A percentile compares a stretch with the other conserved stretches of the same genome.
Evolutionary conservation across 805 yeast species (phyloP).

Genomic region (Lachancea lanzarotensis): DNA sequence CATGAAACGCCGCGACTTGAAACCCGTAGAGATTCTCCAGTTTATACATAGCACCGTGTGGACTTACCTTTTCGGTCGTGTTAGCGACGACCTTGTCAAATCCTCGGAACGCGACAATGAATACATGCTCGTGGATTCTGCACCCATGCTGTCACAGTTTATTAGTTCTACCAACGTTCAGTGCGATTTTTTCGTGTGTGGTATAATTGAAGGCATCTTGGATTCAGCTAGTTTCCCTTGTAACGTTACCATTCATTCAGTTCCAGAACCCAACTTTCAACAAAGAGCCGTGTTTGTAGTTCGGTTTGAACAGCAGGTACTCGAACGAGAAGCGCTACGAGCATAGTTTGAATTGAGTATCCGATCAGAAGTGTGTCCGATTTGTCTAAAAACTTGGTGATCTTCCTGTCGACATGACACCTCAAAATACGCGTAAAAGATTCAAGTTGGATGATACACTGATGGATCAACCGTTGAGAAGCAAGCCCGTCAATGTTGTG

Average conservation of each 20-base stretch:
- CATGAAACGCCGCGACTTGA: conserved; percentile 47
- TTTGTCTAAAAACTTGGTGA: too few species aligned
- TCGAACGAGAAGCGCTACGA: conserved; percentile 47
- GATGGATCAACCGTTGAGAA: not conserved
- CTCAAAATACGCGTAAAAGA: conserved; percentile 1
- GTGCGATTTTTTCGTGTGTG: conserved; percentile 82
- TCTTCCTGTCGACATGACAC: not conserved
- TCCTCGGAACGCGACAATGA: conserved; percentile 59
- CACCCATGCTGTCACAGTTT: conserved; percentile 61
- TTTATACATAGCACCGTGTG: conserved; percentile 70
- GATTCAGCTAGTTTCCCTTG: conserved; percentile 67
- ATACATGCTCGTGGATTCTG: conserved; percentile 75
- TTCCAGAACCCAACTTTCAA: conserved; percentile 51
- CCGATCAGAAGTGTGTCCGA: too few species aligned
- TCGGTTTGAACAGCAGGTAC: conserved; percentile 55
- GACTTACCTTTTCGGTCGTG: conserved; percentile 66
- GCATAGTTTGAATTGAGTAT: conserved; percentile 18
- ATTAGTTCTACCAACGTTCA: conserved; percentile 69
- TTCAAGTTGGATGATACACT: conserved; percentile 2
- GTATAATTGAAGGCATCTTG: conserved; percentile 77
- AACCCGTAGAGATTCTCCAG: conserved; percentile 61
- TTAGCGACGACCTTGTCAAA: conserved; percentile 71
- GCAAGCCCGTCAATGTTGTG: conserved; percentile 1
- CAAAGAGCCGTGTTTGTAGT: conserved; percentile 68
- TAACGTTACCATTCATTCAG: conserved; percentile 71